A percentile compares a stretch with the other conserved stretches of the same genome.
phyloP scores from a whole-genome alignment of 306 rosid genomes.

The Vigna angularis region DNA sequence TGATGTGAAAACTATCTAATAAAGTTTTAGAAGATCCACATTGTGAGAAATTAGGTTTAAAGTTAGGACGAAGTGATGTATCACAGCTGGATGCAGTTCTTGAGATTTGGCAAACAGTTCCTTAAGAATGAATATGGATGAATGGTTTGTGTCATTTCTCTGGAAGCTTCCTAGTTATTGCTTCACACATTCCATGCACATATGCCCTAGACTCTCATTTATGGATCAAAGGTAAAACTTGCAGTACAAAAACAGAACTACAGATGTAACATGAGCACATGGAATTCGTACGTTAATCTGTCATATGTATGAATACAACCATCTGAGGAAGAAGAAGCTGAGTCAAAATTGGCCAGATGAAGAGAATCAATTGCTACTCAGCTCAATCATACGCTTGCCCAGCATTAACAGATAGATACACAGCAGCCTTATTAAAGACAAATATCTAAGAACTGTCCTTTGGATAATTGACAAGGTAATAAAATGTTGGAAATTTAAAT shows the following conservation, averaged over 20 bases:
- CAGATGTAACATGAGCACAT: conserved; percentile 24
- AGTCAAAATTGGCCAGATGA: conserved; percentile 10
- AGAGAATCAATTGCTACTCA: neutral
- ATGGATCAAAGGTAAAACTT: neutral
- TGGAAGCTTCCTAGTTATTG: neutral
- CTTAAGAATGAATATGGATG: neutral
- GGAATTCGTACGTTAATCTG: conserved; percentile 9
- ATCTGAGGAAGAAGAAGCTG: neutral
- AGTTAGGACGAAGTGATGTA: neutral
- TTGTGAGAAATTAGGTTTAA: neutral
- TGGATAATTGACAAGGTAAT: neutral
- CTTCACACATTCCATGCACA: conserved; percentile 2
- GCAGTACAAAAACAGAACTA: neutral
- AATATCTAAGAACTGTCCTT: neutral
- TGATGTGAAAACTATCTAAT: too few species aligned
- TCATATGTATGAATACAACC: neutral
- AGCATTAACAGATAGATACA: neutral
- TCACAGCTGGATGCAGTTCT: neutral
- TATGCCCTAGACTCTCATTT: neutral
- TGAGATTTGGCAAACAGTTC: neutral
- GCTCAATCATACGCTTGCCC: neutral
- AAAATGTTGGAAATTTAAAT: too few species aligned
- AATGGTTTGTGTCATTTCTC: conserved; percentile 6
- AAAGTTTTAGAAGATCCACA: too few species aligned
- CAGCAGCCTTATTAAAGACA: neutral